Percentiles rank a stretch among this genome's conserved stretches.
phyloP scores from a whole-genome alignment of 306 rosid species.

The Fragaria ananassa region DNA sequence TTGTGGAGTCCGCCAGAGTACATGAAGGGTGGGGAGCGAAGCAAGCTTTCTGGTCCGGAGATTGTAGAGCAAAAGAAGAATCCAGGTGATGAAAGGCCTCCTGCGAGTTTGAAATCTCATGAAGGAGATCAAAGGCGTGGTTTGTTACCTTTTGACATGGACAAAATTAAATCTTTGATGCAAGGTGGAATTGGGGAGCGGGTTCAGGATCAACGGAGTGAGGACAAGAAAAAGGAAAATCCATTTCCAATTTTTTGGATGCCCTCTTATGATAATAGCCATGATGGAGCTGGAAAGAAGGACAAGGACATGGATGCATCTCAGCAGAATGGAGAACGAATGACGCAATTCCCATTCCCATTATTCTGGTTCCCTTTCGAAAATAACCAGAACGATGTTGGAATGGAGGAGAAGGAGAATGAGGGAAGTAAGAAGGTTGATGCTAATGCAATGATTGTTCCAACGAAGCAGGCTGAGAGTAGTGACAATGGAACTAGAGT shows the following conservation, averaged over 20 bases:
- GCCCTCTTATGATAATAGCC: slow-evolving; percentile 40
- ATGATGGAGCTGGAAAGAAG: slow-evolving; percentile 35
- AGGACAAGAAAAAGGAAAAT: slow-evolving; percentile 26
- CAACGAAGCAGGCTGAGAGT: slow-evolving; percentile 20
- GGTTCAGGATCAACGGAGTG: slow-evolving; percentile 9
- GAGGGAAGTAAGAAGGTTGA: slow-evolving; percentile 12
- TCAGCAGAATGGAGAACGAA: slow-evolving; percentile 14
- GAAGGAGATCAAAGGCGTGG: slow-evolving; percentile 41
- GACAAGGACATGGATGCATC: slow-evolving; percentile 18
- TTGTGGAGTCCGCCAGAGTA: slow-evolving; percentile 52
- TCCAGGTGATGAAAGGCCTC: slow-evolving; percentile 10
- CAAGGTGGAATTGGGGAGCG: slow-evolving; percentile 33
- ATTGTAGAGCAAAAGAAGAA: slow-evolving; percentile 25
- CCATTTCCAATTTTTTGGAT: slow-evolving; percentile 66
- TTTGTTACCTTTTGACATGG: slow-evolving; percentile 46
- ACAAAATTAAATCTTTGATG: slow-evolving; percentile 13
- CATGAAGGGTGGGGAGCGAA: slow-evolving; percentile 24
- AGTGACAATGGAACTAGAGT: not conserved
- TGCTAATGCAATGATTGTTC: slow-evolving; percentile 19
- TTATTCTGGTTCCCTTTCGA: slow-evolving; percentile 60
- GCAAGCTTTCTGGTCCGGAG: slow-evolving; percentile 14
- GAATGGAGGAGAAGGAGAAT: slow-evolving; percentile 15
- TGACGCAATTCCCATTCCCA: slow-evolving; percentile 48
- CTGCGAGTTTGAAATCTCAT: slow-evolving; percentile 10
- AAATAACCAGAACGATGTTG: slow-evolving; percentile 29